Conservation (phyloP, 2,329 filamentous ascomycete genomes). For the Diaporthe velutina region DNA sequence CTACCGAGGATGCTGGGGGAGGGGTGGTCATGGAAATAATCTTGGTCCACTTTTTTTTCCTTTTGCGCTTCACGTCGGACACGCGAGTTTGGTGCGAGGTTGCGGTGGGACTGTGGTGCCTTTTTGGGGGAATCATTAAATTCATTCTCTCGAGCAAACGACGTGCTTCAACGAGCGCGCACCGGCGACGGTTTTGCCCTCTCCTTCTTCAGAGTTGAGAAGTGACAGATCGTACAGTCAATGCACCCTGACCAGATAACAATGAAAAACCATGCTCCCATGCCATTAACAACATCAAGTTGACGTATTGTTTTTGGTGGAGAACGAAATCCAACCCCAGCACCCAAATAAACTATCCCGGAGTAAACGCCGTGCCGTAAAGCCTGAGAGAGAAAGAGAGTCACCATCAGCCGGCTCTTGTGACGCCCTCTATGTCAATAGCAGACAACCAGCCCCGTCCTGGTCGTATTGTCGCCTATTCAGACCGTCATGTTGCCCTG, state of each 20-base stretch:
- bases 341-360: background rate
- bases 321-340: background rate
- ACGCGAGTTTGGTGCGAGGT: slow-evolving; percentile 18
- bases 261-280: background rate
- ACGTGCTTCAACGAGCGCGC: slow-evolving; percentile 13
- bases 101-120: background rate
- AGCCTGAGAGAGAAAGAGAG: background rate
- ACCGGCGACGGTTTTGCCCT: slow-evolving; percentile 11
- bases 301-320: background rate
- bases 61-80: slow-evolving; percentile 2
- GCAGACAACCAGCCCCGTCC: background rate
- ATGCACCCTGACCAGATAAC: background rate
- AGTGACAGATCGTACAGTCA: slow-evolving; percentile 27
- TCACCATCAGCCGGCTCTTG: background rate
- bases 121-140: slow-evolving; percentile 16
- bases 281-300: slow-evolving; percentile 6
- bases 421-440: slow-evolving; percentile 30
- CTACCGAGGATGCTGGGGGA: slow-evolving; percentile 11
- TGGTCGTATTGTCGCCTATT: slow-evolving; percentile 1
- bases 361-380: slow-evolving; percentile 27
- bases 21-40: slow-evolving; percentile 9
- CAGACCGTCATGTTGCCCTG: background rate
- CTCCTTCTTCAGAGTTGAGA: slow-evolving; percentile 27
- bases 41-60: background rate
- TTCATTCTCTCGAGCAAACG: slow-evolving; percentile 25